Conservation (phyloP, 176 grass and related monocot genomes). For the Triticum timopheevii region DNA sequence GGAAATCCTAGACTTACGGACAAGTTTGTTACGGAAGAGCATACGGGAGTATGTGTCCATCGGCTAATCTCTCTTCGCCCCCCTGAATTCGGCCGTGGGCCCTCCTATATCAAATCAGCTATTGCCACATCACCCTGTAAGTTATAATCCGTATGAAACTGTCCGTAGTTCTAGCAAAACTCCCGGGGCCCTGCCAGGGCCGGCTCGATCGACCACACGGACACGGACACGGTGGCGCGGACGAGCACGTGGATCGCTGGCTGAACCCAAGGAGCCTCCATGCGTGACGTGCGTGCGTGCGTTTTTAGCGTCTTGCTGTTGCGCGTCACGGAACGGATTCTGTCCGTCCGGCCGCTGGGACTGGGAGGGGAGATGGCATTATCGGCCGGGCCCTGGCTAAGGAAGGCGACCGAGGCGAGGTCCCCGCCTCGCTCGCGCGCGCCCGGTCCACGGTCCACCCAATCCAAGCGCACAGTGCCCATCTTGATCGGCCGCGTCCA, state of each 20-base stretch:
- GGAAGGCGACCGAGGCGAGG: neutral
- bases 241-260: neutral
- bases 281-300: neutral
- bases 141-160: too few species aligned
- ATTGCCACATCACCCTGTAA: too few species aligned
- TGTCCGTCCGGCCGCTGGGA: neutral
- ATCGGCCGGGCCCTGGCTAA: neutral
- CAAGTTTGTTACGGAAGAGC: too few species aligned
- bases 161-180: too few species aligned
- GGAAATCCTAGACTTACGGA: too few species aligned
- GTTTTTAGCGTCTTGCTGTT: constrained; percentile 1
- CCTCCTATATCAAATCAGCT: too few species aligned
- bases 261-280: neutral
- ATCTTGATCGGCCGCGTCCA: neutral
- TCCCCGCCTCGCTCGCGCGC: neutral
- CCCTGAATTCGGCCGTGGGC: too few species aligned
- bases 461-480: neutral
- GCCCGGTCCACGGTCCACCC: neutral
- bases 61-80: too few species aligned
- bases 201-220: neutral
- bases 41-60: too few species aligned
- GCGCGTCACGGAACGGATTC: neutral
- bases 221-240: neutral
- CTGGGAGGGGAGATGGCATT: neutral
- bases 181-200: neutral